A percentile compares a stretch with the other conserved stretches of the same genome.
phyloP scores from a whole-genome alignment of 805 yeast genomes.

The Yamadazyma sp. region DNA sequence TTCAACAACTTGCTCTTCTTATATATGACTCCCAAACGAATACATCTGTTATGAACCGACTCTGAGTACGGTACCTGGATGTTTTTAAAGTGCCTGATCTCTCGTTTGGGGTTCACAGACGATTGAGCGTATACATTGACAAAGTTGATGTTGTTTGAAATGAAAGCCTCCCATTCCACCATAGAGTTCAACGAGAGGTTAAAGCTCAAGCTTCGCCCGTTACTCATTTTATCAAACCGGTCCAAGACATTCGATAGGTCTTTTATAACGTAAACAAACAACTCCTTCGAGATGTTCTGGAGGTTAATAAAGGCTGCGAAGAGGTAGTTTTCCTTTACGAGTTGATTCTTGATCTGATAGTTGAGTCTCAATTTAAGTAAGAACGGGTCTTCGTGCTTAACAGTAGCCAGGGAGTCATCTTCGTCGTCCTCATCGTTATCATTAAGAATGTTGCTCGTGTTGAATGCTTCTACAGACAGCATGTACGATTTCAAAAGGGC shows the following conservation, averaged over 20 bases:
- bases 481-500: conserved; percentile 41
- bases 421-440: conserved; percentile 19
- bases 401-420: too few species aligned
- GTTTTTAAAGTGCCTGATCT: conserved; percentile 46
- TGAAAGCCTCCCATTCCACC: conserved; percentile 40
- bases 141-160: conserved; percentile 51
- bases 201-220: conserved; percentile 17
- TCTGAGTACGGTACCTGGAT: conserved; percentile 33
- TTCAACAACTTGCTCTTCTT: conserved; percentile 42
- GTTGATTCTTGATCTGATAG: conserved; percentile 40
- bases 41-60: conserved; percentile 40
- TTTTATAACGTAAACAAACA: conserved; percentile 36
- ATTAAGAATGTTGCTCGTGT: conserved; percentile 25
- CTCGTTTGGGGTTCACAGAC: conserved; percentile 47
- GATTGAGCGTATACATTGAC: conserved; percentile 41
- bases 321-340: conserved; percentile 41
- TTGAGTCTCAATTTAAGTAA: conserved; percentile 39
- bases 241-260: conserved; percentile 35
- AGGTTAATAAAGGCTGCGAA: conserved; percentile 43
- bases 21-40: conserved; percentile 42
- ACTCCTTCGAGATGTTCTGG: conserved; percentile 41
- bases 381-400: conserved; percentile 37
- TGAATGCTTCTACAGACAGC: conserved; percentile 34
- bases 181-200: conserved; percentile 25
- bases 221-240: conserved; percentile 29